These are phyloP conservation scores for Rutidosis leptorrhynchoides DNA, from an alignment of 129 eudicot genomes.

Conservation along the genomic window DNA sequence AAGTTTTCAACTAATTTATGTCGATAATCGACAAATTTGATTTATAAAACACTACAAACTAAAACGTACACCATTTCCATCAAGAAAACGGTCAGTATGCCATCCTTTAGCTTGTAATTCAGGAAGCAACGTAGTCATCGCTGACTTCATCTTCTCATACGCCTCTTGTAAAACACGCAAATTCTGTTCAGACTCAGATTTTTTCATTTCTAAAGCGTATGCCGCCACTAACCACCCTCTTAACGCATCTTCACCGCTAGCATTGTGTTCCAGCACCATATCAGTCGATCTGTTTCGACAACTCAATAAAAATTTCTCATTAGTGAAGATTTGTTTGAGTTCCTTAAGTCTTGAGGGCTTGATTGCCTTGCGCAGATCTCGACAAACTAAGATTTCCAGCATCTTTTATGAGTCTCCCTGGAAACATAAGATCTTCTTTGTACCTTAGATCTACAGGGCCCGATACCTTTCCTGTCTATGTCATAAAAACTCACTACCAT, in stretches of 20 bases:
- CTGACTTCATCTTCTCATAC: conserved; percentile 54
- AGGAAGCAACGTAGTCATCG: conserved; percentile 48
- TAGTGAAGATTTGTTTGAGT: conserved; percentile 63
- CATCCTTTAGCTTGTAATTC: conserved; percentile 83
- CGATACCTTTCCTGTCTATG: conserved; percentile 69
- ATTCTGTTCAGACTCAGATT: conserved; percentile 19
- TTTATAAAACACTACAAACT: conserved; percentile 4
- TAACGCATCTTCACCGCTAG: conserved; percentile 91
- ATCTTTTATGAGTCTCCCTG: conserved; percentile 70
- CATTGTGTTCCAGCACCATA: conserved; percentile 74
- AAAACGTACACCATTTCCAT: conserved; percentile 82
- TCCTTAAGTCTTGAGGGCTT: conserved; percentile 64
- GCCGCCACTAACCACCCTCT: conserved; percentile 98
- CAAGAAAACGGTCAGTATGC: conserved; percentile 97
- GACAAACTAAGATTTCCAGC: conserved; percentile 88
- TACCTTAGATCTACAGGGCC: conserved; percentile 90
- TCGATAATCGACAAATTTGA: neutral
- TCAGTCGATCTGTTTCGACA: conserved; percentile 71
- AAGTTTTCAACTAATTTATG: neutral
- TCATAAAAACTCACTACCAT: too few relatives aligned
- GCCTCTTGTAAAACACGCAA: conserved; percentile 44
- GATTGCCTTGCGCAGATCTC: conserved; percentile 54
- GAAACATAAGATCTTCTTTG: conserved; percentile 83
- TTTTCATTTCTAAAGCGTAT: conserved; percentile 50
- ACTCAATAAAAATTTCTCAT: conserved; percentile 70